Evolutionary conservation across 2,329 filamentous ascomycete species (phyloP).

Genomic region (Trichoderma semiorbis): DNA sequence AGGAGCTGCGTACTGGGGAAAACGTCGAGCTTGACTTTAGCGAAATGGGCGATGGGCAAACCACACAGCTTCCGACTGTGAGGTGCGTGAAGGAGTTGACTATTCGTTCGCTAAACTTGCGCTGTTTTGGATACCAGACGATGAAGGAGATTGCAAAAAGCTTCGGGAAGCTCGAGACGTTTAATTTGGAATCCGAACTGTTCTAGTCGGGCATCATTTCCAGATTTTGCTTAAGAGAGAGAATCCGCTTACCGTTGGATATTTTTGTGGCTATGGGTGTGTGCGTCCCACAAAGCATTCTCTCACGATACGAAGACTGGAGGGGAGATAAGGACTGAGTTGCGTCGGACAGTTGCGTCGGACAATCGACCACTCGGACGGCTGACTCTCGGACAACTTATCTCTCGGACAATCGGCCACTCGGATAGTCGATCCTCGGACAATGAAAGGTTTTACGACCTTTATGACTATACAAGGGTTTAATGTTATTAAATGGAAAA

Average conservation of each 20-base stretch:
- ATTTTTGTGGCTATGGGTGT: no score
- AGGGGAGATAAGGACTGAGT: background rate
- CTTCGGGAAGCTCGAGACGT: background rate
- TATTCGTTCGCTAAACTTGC: background rate
- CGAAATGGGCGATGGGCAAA: background rate
- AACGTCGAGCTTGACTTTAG: background rate
- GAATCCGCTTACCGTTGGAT: no score
- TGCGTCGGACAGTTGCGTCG: background rate
- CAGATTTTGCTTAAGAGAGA: background rate
- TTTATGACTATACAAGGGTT: background rate
- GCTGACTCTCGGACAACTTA: no score
- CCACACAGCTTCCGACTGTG: background rate
- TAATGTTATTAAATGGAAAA: background rate
- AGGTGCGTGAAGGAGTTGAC: background rate
- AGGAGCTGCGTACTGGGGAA: background rate
- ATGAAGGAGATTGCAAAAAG: background rate
- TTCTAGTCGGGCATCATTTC: background rate
- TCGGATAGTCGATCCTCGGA: background rate
- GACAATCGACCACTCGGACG: no score
- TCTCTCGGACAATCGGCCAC: background rate
- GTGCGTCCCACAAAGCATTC: no score
- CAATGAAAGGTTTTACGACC: background rate
- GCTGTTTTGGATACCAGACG: background rate
- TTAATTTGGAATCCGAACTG: background rate
- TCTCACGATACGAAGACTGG: background rate